Base-by-base conservation (phyloP, 306 rosid species). In the Inga laurina region DNA sequence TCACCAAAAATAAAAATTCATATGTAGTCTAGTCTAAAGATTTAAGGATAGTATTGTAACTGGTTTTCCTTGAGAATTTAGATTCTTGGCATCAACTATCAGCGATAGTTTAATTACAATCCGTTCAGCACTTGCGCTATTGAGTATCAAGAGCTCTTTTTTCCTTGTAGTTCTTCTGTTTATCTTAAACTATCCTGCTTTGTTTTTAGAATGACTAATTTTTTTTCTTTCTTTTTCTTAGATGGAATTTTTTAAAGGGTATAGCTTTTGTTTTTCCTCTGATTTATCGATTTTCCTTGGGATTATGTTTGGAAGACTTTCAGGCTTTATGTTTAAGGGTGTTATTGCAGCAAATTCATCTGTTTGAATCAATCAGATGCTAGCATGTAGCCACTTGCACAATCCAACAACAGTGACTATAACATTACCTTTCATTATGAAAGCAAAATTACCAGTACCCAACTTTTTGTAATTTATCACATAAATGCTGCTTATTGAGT, bases 281-380 rank as follows among this genome's bases (percentile, higher is more conserved):
- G 64, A 21, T 27, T 72, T 49, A 46, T 35, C 18, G 72, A 24
- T 62, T 59, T 83, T 72, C 52, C 71, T 27, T 51, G 59, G 72
- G 72, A 24, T 10, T 7, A 5, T 19, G 21, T 51, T 61, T 74
- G 24, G 77, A 34, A 35, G 43, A 46, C 44, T 69, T 15, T 44
- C 79, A 1, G 49, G 65, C 72, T 56, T 43, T 27, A 77, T 34
- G 76, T 82, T 82, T 66, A 27, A 78, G 48, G 35, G 66, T 4
- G 15, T 12, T 57, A 12, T 30, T 66, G 39, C 14, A 13, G 75
- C 62, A 70, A 49, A 3, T 24, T 69, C 15, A 57, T 56, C 78
- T 59, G 30, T 66, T 56, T 43, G 9, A 59, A 65, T 64, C 21
- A 18, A 39, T 45, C 19, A 64, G 44, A 30, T 79, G 66, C 43